A percentile compares a stretch with the other conserved stretches of the same genome.
phyloP scores from a whole-genome alignment of 352 stramenopile species.

The Halophytophthora polymorphica region DNA sequence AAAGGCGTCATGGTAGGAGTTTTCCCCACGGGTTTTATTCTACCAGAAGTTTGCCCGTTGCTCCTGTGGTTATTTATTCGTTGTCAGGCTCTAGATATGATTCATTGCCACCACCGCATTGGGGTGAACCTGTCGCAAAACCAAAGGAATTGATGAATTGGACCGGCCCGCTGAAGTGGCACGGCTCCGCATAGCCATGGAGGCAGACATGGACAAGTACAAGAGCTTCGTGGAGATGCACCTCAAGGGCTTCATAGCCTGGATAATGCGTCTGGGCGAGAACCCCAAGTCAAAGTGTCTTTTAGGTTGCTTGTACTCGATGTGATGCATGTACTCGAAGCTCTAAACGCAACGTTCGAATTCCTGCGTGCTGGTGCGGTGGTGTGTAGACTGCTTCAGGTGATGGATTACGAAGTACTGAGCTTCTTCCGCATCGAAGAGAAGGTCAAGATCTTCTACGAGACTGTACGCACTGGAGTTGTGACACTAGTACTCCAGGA shows the following conservation, averaged over 20 bases:
- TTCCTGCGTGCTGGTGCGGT: too few relatives aligned
- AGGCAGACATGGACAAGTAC: conserved; percentile 71
- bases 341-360: too few relatives aligned
- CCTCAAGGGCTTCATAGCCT: conserved; percentile 58
- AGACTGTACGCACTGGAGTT: conserved; percentile 52
- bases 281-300: conserved; percentile 39
- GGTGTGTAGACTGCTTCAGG: conserved; percentile 70
- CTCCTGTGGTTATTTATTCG: too few relatives aligned
- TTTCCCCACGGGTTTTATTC: too few relatives aligned
- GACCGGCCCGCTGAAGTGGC: too few relatives aligned
- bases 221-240: conserved; percentile 54
- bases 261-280: conserved; percentile 55
- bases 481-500: neutral
- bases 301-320: neutral
- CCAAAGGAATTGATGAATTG: too few relatives aligned
- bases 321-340: neutral
- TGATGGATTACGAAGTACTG: conserved; percentile 81
- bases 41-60: too few relatives aligned
- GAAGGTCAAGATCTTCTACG: conserved; percentile 89
- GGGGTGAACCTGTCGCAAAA: too few relatives aligned
- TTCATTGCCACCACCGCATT: too few relatives aligned
- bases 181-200: conserved; percentile 81
- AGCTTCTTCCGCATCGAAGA: conserved; percentile 79
- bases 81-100: too few relatives aligned
- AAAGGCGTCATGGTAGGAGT: too few relatives aligned